Evolutionary conservation across 805 yeast species (phyloP).

Genomic region (Saccharomycopsis amapae): DNA sequence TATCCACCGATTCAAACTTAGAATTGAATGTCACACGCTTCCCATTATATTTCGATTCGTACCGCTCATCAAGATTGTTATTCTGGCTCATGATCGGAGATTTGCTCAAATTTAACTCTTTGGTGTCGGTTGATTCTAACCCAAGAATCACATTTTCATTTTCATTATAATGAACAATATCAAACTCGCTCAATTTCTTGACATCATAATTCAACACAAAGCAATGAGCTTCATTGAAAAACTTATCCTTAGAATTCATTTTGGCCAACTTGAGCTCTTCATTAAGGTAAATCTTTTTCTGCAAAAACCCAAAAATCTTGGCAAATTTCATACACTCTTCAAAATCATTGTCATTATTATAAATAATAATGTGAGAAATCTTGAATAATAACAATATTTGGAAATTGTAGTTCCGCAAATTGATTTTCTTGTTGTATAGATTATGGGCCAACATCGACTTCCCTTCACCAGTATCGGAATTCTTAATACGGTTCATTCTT

Average conservation of each 20-base stretch:
- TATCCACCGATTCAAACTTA: conserved; percentile 18
- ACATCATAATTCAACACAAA: conserved; percentile 21
- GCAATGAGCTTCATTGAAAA: conserved; percentile 17
- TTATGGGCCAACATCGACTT: conserved; percentile 14
- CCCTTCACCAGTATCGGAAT: conserved; percentile 15
- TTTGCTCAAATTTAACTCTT: neutral
- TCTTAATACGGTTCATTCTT: conserved; percentile 19
- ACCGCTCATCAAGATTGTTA: neutral
- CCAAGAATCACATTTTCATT: conserved; percentile 19
- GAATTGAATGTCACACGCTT: neutral
- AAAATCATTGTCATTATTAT: conserved; percentile 19
- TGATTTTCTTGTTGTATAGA: conserved; percentile 18
- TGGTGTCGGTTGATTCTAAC: neutral
- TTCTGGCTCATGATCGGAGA: neutral
- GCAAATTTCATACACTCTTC: conserved; percentile 18
- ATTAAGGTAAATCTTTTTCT: conserved; percentile 19
- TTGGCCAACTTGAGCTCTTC: conserved; percentile 13
- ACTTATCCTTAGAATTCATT: neutral
- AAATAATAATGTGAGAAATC: conserved; percentile 19
- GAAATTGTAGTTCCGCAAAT: conserved; percentile 19
- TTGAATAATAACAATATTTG: conserved; percentile 18
- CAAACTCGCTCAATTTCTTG: conserved; percentile 19
- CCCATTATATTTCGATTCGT: neutral
- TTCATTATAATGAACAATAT: conserved; percentile 19
- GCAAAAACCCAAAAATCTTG: conserved; percentile 20